Evolutionary conservation across 768 basidiomycete genomes (phyloP).

Genomic region (Tylopilus subfusipes): DNA sequence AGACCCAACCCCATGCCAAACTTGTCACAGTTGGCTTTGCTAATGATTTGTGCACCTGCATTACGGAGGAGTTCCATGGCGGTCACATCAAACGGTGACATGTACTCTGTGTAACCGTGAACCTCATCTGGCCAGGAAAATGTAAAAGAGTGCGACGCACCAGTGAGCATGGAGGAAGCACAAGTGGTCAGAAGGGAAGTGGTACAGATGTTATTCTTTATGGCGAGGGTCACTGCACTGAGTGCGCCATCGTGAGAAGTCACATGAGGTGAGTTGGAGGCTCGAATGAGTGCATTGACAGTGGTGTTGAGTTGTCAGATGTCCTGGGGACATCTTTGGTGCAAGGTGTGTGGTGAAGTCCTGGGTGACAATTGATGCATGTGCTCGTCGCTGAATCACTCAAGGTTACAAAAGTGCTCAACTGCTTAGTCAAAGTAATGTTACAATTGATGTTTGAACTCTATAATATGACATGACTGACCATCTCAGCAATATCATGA

Average conservation of each 20-base stretch:
- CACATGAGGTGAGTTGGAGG: conserved; percentile 4
- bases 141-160: conserved; percentile 35
- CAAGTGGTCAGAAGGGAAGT: conserved; percentile 64
- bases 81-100: conserved; percentile 83
- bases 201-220: conserved; percentile 90
- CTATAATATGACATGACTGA: too few species aligned
- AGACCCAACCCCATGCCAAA: conserved; percentile 94
- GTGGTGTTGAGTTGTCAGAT: conserved; percentile 30
- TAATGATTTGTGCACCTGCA: conserved; percentile 67
- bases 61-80: conserved; percentile 61
- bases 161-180: conserved; percentile 69
- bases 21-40: conserved; percentile 95
- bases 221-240: conserved; percentile 50
- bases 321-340: conserved; percentile 2
- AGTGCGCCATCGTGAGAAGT: conserved; percentile 28
- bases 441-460: too few species aligned
- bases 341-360: neutral
- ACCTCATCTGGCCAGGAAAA: neutral
- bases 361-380: neutral
- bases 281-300: conserved; percentile 55
- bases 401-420: too few species aligned
- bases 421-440: too few species aligned
- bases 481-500: too few species aligned
- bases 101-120: conserved; percentile 50
- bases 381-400: too few species aligned